Conservation (phyloP, 805 yeast genomes). For the Metschnikowia baotianmanensis region DNA sequence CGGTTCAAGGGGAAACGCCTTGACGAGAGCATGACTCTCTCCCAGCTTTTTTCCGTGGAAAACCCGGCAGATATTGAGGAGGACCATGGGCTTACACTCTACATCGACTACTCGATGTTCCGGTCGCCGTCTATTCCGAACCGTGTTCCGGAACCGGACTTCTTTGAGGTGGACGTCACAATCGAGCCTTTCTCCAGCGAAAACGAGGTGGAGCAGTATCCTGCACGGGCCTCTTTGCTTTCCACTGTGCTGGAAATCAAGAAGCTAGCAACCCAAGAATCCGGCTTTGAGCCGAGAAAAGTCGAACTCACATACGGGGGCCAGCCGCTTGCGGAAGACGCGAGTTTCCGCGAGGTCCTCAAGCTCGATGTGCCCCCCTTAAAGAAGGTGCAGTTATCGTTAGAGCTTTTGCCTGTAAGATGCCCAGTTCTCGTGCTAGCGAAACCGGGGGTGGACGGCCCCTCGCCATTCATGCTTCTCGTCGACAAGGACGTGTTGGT, state of each 20-base stretch:
- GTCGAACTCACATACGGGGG: not conserved
- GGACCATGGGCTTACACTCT: slow-evolving; percentile 14
- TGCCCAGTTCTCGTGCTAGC: not conserved
- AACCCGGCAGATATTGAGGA: slow-evolving; percentile 2
- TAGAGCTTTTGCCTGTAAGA: slow-evolving; percentile 18
- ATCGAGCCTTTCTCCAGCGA: slow-evolving; percentile 3
- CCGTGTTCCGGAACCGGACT: slow-evolving; percentile 25
- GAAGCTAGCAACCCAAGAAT: slow-evolving; percentile 18
- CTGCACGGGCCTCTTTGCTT: slow-evolving; percentile 22
- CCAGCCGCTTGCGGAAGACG: slow-evolving; percentile 4
- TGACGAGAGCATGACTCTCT: slow-evolving; percentile 14
- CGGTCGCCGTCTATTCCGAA: slow-evolving; percentile 20
- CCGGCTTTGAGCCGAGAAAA: slow-evolving; percentile 1
- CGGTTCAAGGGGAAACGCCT: slow-evolving; percentile 11
- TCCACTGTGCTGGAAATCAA: slow-evolving; percentile 22
- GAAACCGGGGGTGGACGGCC: not conserved
- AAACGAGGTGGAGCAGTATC: slow-evolving; percentile 3
- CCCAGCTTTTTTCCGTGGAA: slow-evolving; percentile 12
- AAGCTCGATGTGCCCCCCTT: slow-evolving; percentile 32
- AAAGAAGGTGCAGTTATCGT: no score
- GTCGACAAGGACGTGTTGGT: slow-evolving; percentile 1
- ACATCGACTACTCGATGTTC: slow-evolving; percentile 26
- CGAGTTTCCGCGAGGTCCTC: slow-evolving; percentile 15
- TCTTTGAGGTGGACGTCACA: slow-evolving; percentile 21
- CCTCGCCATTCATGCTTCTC: not conserved